phyloP scores from a whole-genome alignment of 208 protist species.

The Acanthamoeba triangularis region DNA sequence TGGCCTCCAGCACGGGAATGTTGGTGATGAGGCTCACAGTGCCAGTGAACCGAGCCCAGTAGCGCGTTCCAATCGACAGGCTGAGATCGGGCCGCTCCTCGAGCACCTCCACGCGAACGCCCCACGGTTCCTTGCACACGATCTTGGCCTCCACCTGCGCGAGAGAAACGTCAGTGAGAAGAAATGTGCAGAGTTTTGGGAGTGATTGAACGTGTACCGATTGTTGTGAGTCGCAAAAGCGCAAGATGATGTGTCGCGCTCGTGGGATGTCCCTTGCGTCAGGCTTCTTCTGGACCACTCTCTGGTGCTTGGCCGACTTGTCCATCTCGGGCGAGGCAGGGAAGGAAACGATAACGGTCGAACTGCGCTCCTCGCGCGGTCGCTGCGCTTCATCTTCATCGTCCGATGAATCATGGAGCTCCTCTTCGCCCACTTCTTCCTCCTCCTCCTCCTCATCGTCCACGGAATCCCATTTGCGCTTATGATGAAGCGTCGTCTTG shows the following conservation, averaged over 20 bases:
- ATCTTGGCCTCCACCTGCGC: slow-evolving; percentile 32
- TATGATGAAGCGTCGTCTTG: background rate
- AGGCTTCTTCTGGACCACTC: slow-evolving; percentile 54
- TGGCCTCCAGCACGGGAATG: slow-evolving; percentile 60
- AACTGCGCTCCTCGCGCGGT: background rate
- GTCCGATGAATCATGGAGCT: slow-evolving; percentile 19
- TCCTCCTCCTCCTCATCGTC: slow-evolving; percentile 30
- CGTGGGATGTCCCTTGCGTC: slow-evolving; percentile 35
- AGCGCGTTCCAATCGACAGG: slow-evolving; percentile 16
- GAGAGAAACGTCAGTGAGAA: background rate
- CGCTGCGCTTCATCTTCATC: slow-evolving; percentile 23
- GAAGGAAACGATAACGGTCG: background rate
- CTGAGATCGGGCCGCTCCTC: background rate
- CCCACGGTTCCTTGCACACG: slow-evolving; percentile 66
- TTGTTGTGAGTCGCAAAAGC: background rate
- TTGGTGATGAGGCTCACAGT: slow-evolving; percentile 33
- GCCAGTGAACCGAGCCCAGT: slow-evolving; percentile 59
- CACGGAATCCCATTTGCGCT: slow-evolving; percentile 36
- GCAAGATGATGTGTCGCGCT: background rate
- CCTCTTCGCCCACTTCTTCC: background rate
- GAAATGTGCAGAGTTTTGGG: background rate
- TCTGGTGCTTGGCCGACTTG: background rate
- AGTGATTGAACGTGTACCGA: background rate
- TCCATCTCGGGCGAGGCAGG: background rate
- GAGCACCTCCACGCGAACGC: slow-evolving; percentile 44